Evolutionary conservation across 257 asterid species (phyloP), one percentile per base, ranked within the genome.

Genomic region (Capsicum pubescens): DNA sequence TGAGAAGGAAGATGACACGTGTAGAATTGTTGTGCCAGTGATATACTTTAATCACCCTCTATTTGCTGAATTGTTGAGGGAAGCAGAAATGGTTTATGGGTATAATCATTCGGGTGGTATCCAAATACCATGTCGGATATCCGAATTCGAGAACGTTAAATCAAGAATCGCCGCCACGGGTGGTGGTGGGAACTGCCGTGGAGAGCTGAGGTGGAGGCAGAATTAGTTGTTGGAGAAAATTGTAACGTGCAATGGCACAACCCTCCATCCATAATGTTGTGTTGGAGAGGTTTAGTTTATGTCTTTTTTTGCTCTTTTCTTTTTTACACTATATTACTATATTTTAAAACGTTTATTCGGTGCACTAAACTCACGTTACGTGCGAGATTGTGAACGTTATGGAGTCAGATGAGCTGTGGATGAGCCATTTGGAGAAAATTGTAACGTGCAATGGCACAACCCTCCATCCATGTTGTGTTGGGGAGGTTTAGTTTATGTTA

Each of bases 21-120:
- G 87, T 72, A 89, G 97, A 48, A 91, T 92, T n/a, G 52, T 93
- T 63, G 97, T 93, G 84, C 97, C 97, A 12, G 92, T 93, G 26
- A 82, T 91, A 0, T 90, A 90, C 17, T 91, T 91, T 9, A 93
- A 93, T 63, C 97, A 93, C 57, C 97, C 97, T 0, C 71, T 92
- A 78, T 93, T 93, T 87, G 88, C 87, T 16, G 92, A 90, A 26
- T 74, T 93, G 84, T 74, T 93, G 79, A 85, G 82, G 36, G 91
- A 90, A 56, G 91, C 97, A 42, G 97, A 93, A 80, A 84, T 87
- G 81, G 90, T 89, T 54, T 85, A 90, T 81, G 97, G 94, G 66
- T 92, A 89, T 70, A 60, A 93, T 59, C 92, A 92, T 32, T 74
- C 87, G 6, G 93, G 97, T 52, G 92, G 95, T 87, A 89, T 93